These are phyloP conservation scores for Phytophthora hybrid DNA, from an alignment of 352 stramenopile species.

Conservation along the genomic window DNA sequence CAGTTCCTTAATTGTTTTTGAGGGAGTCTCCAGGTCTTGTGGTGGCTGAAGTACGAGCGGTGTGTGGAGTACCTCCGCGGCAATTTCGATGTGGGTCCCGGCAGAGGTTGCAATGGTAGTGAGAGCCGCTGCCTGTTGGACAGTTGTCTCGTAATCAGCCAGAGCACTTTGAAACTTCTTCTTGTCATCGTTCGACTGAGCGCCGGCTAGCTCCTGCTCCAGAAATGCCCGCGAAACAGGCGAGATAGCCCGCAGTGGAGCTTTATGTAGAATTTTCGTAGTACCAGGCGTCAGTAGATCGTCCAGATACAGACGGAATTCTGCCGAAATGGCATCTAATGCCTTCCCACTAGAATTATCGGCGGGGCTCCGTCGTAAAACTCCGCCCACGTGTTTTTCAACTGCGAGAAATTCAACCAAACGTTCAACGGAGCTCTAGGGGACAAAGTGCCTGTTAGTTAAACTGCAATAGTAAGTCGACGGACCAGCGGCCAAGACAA, in stretches of 20 bases:
- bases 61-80: slow-evolving; percentile 40
- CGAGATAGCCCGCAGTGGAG: slow-evolving; percentile 31
- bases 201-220: slow-evolving; percentile 66
- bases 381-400: slow-evolving; percentile 50
- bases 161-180: slow-evolving; percentile 73
- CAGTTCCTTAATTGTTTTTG: slow-evolving; percentile 55
- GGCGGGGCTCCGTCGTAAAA: slow-evolving; percentile 42
- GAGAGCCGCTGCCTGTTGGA: slow-evolving; percentile 39
- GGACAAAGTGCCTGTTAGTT: slow-evolving; percentile 7
- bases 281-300: slow-evolving; percentile 47
- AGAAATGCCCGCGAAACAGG: slow-evolving; percentile 53
- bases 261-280: slow-evolving; percentile 19
- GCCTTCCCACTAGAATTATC: slow-evolving; percentile 38
- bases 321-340: slow-evolving; percentile 44
- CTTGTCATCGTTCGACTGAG: slow-evolving; percentile 73
- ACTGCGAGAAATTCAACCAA: slow-evolving; percentile 61
- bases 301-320: slow-evolving; percentile 48
- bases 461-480: background rate
- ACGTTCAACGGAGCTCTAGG: slow-evolving; percentile 41
- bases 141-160: slow-evolving; percentile 66
- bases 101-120: slow-evolving; percentile 32
- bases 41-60: slow-evolving; percentile 57
- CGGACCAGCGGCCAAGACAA: background rate
- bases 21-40: slow-evolving; percentile 26
- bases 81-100: slow-evolving; percentile 41